These are phyloP conservation scores for Lachancea kluyveri DNA, from an alignment of 805 yeast genomes.

Conservation along the genomic window DNA sequence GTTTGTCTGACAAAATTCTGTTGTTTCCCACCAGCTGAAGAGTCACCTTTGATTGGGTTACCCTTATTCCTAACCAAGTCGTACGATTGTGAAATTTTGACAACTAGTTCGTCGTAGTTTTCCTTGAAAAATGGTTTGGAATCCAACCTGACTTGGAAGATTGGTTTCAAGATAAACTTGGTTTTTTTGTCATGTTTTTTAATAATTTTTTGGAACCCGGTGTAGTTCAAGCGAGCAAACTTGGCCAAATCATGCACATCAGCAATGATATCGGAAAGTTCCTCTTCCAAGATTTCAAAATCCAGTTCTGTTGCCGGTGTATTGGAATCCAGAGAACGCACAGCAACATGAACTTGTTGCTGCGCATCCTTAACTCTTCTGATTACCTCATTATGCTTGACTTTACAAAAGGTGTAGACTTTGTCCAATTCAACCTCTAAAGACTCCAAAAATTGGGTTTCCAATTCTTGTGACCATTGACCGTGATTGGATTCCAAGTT, in stretches of 20 bases:
- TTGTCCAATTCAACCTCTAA: slow-evolving; percentile 86
- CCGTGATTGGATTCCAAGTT: slow-evolving; percentile 49
- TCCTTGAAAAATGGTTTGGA: slow-evolving; percentile 95
- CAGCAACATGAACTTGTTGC: slow-evolving; percentile 59
- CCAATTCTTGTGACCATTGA: slow-evolving; percentile 70
- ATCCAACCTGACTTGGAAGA: slow-evolving; percentile 87
- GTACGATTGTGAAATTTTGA: slow-evolving; percentile 80
- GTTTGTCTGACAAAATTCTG: slow-evolving; percentile 98
- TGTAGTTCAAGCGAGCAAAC: slow-evolving; percentile 87
- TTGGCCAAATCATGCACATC: slow-evolving; percentile 96
- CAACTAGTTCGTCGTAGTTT: slow-evolving; percentile 84
- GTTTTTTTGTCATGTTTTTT: slow-evolving; percentile 96
- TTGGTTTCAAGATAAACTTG: slow-evolving; percentile 73
- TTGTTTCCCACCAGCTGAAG: slow-evolving; percentile 96
- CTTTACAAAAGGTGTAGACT: slow-evolving; percentile 84
- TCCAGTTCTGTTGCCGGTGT: slow-evolving; percentile 55
- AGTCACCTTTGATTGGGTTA: slow-evolving; percentile 89
- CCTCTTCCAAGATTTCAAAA: slow-evolving; percentile 70
- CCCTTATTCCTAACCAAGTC: slow-evolving; percentile 95
- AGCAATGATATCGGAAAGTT: slow-evolving; percentile 81
- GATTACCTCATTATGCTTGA: slow-evolving; percentile 78
- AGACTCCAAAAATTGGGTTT: slow-evolving; percentile 69
- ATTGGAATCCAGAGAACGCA: slow-evolving; percentile 46
- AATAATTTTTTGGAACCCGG: slow-evolving; percentile 94
- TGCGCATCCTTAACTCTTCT: slow-evolving; percentile 83